phyloP scores from a whole-genome alignment of 441 rosid species.

The Populus trichocarpa region DNA sequence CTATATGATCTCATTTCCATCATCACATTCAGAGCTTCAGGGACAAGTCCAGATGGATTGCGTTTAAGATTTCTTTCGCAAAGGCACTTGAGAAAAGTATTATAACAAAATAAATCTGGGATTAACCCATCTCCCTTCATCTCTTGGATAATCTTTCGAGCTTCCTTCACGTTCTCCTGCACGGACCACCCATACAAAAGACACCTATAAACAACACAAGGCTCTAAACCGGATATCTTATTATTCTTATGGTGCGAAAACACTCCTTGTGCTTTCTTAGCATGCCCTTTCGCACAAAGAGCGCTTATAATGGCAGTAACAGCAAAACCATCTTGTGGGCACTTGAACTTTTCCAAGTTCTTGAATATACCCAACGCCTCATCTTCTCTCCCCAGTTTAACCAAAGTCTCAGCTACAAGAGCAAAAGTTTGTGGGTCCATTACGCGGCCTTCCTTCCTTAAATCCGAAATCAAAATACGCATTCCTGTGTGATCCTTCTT shows the following conservation, averaged over 20 bases:
- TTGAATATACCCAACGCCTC: constrained; percentile 85
- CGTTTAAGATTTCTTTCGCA: constrained; percentile 52
- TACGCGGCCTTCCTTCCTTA: constrained; percentile 47
- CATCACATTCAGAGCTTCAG: constrained; percentile 82
- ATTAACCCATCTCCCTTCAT: constrained; percentile 55
- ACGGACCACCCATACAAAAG: constrained; percentile 69
- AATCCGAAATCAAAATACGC: constrained; percentile 60
- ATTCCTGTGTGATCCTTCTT: constrained; percentile 65
- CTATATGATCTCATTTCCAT: constrained; percentile 69
- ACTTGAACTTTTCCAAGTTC: constrained; percentile 72
- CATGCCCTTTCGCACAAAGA: constrained; percentile 75
- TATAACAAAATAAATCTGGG: constrained; percentile 70
- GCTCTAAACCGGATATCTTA: constrained; percentile 40
- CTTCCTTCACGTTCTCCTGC: constrained; percentile 62
- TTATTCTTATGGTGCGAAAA: constrained; percentile 59
- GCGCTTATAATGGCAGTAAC: constrained; percentile 61
- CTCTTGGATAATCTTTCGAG: constrained; percentile 62
- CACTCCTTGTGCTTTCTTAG: constrained; percentile 76
- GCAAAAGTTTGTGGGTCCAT: constrained; percentile 61
- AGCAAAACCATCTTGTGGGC: constrained; percentile 50
- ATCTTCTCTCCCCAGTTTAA: constrained; percentile 69
- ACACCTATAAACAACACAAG: constrained; percentile 49
- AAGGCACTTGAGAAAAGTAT: constrained; percentile 61
- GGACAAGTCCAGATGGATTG: constrained; percentile 80
- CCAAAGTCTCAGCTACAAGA: constrained; percentile 59